Percentiles rank a stretch among this genome's conserved stretches.
Conservation (phyloP, 768 basidiomycete species). For the Russula compacta region DNA sequence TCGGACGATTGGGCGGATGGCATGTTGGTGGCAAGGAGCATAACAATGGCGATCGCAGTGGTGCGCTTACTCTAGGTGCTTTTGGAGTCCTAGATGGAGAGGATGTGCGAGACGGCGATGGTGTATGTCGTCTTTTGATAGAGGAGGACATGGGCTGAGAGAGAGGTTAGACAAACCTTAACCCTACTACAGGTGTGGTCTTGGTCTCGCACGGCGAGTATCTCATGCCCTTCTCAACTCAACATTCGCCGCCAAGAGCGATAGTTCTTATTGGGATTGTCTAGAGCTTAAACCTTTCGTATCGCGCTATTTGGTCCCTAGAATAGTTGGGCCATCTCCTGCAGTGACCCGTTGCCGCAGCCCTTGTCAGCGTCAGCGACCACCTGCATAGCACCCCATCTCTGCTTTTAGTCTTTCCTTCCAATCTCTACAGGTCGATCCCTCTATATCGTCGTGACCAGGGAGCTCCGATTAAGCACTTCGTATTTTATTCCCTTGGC, state of each 20-base stretch:
- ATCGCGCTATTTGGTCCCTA: neutral
- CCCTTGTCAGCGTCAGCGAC: neutral
- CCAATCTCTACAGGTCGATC: neutral
- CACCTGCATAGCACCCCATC: neutral
- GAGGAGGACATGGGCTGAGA: constrained; percentile 2
- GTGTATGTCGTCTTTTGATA: constrained; percentile 13
- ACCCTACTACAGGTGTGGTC: neutral
- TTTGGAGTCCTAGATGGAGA: constrained; percentile 16
- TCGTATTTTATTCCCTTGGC: neutral
- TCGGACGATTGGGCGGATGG: constrained; percentile 45
- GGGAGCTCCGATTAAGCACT: too few species aligned
- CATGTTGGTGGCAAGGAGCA: constrained; percentile 84
- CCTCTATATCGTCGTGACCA: neutral
- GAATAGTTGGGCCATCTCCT: neutral
- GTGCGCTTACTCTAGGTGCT: constrained; percentile 5
- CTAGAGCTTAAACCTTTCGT: neutral
- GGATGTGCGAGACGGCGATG: neutral
- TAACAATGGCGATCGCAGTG: constrained; percentile 28
- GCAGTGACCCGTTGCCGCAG: neutral
- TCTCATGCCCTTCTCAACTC: neutral
- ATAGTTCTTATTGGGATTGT: neutral
- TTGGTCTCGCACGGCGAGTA: neutral
- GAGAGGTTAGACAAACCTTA: neutral
- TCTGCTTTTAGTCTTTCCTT: neutral
- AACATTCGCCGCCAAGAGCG: neutral